Percentiles rank a stretch among this genome's conserved stretches.
These are phyloP conservation scores for Sarocladium brachiariae DNA, from an alignment of 2,329 filamentous ascomycete genomes.

Conservation along the genomic window DNA sequence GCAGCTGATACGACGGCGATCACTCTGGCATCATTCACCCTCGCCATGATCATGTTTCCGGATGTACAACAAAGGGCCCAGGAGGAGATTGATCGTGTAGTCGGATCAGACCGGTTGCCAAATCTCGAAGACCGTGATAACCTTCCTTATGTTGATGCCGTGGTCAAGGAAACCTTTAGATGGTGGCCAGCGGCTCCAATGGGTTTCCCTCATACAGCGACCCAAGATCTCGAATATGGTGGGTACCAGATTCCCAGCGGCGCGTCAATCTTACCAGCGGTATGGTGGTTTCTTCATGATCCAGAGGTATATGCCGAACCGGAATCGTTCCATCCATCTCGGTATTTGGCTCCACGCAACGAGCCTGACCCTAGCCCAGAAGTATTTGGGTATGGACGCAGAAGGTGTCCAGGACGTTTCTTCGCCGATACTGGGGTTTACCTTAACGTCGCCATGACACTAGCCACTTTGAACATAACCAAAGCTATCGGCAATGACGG, in stretches of 20 bases:
- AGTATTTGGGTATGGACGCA: constrained; percentile 17
- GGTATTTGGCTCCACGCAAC: constrained; percentile 10
- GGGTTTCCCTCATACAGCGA: constrained; percentile 30
- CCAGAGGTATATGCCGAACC: constrained; percentile 8
- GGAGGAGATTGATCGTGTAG: constrained; percentile 19
- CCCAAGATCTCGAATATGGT: constrained; percentile 18
- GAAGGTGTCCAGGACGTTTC: constrained; percentile 17
- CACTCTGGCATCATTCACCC: constrained; percentile 15
- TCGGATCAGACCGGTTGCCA: constrained; percentile 23
- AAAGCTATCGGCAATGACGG: constrained; percentile 27
- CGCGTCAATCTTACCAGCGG: constrained; percentile 17
- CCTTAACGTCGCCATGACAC: constrained; percentile 24
- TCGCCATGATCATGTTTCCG: constrained; percentile 19
- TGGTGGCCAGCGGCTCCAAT: constrained; percentile 25
- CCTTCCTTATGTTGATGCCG: constrained; percentile 22
- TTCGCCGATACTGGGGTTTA: constrained; percentile 16
- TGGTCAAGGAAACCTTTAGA: constrained; percentile 21
- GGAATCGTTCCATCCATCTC: constrained; percentile 7
- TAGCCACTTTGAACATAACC: constrained; percentile 34
- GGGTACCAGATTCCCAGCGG: constrained; percentile 22
- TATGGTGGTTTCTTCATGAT: constrained; percentile 19
- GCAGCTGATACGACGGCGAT: constrained; percentile 18
- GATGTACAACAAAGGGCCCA: constrained; percentile 19
- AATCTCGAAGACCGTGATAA: constrained; percentile 17
- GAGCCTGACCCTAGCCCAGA: constrained; percentile 14